Evolutionary conservation across 352 stramenopile species (phyloP), one percentile per base, ranked within the genome.

Genomic region (Pythium monospermum): DNA sequence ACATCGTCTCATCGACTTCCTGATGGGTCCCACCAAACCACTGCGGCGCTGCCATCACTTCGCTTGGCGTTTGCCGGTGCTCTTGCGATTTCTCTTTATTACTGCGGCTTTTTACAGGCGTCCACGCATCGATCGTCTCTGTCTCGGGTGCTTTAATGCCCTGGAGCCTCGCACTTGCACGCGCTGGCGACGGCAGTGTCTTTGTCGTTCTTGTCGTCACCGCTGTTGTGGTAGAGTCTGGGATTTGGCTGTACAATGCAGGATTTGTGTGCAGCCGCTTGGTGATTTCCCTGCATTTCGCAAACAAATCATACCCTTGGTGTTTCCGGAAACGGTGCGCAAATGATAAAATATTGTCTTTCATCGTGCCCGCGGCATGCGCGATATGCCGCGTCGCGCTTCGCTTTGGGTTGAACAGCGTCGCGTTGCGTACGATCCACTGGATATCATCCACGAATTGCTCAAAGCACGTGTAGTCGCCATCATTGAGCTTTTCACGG

Each of bases 221-320:
- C 3, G 21, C 5, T 5, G 56, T 40, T 30, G 38, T 18, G 5
- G 50, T 33, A n/a, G 31, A 43, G 12, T 62, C 57, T 2, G 57
- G 39, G 7, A 58, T 31, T 41, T 61, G 53, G 21, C 46, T 70
- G 44, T 83, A 83, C 21, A 83, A 61, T 0, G 45, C 32, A 41
- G 75, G 72, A 36, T 84, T 63, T 4, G 62, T 66, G 54, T 84
- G 64, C 0, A 88, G 58, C 2, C 75, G 74, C 57, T 77, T 86
- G 1, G 78, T 85, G 31, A 89, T 81, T 7, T 86, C 76, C 1
- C 77, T 69, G 41, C 87, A 96, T 42, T 91, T 91, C 10, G 75
- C 76, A 54, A 96, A 95, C 12, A 96, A 53, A 21, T 96, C 87
- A 61, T 96, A 96, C 2, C 86, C 85, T 46, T 94, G 76, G 19